Evolutionary conservation across 1,139 yeast species (phyloP).

Genomic region (Kodamaea alishanica): DNA sequence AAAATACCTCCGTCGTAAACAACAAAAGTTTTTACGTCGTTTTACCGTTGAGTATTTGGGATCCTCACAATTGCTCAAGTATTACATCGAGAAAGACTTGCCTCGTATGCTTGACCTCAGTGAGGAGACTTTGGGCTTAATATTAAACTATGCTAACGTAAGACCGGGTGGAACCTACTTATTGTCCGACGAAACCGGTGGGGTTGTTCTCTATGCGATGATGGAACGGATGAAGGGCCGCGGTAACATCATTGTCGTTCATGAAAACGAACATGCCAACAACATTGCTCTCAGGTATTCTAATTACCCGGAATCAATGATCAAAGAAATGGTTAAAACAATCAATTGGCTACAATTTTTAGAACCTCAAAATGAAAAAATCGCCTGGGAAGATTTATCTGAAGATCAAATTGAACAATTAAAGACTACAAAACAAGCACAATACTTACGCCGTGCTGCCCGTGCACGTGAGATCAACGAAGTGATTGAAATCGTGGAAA

Average conservation of each 20-base stretch:
- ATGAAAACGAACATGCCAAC: slow-evolving; percentile 92
- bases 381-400: slow-evolving; percentile 47
- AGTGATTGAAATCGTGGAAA: slow-evolving; percentile 48
- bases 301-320: slow-evolving; percentile 53
- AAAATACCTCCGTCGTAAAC: slow-evolving; percentile 86
- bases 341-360: slow-evolving; percentile 77
- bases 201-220: slow-evolving; percentile 75
- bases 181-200: slow-evolving; percentile 89
- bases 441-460: slow-evolving; percentile 62
- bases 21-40: slow-evolving; percentile 81
- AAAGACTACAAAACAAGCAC: slow-evolving; percentile 59
- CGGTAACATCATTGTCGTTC: slow-evolving; percentile 74
- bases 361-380: slow-evolving; percentile 65
- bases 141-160: slow-evolving; percentile 74
- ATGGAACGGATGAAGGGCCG: slow-evolving; percentile 85
- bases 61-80: slow-evolving; percentile 70
- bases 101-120: slow-evolving; percentile 76
- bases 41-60: slow-evolving; percentile 80
- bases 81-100: slow-evolving; percentile 69
- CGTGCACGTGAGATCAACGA: slow-evolving; percentile 54
- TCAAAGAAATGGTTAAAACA: slow-evolving; percentile 57
- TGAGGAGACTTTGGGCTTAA: slow-evolving; percentile 73
- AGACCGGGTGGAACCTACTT: slow-evolving; percentile 87
- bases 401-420: slow-evolving; percentile 52
- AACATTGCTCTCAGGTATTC: slow-evolving; percentile 66